Evolutionary conservation across 441 rosid species (phyloP).

Genomic region (Populus hybrid): DNA sequence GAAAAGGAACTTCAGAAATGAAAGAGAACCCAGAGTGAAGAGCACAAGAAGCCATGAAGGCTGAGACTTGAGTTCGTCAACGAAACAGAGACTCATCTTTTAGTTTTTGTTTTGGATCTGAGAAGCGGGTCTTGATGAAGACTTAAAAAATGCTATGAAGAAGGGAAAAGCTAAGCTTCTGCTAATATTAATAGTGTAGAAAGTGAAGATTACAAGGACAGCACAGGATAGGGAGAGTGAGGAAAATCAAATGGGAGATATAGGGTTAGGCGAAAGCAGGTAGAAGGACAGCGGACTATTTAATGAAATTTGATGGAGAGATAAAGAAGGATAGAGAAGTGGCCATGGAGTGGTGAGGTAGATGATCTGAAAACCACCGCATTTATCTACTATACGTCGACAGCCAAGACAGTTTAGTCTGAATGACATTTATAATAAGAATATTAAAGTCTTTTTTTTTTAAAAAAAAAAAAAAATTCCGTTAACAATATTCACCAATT

Average conservation of each 20-base stretch:
- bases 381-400: constrained; percentile 15
- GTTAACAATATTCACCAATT: too few relatives aligned
- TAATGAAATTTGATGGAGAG: constrained; percentile 15
- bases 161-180: not conserved
- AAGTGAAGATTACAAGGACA: constrained; percentile 1
- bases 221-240: not conserved
- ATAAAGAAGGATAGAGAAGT: not conserved
- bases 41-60: constrained; percentile 60
- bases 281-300: not conserved
- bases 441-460: too few relatives aligned
- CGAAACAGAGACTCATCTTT: constrained; percentile 51
- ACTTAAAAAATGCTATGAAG: not conserved
- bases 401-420: not conserved
- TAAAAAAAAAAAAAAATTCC: too few relatives aligned
- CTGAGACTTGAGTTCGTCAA: constrained; percentile 48
- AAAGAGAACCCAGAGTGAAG: constrained; percentile 55
- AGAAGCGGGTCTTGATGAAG: constrained; percentile 15
- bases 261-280: constrained; percentile 1
- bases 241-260: not conserved
- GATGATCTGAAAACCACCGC: constrained; percentile 62
- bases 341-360: constrained; percentile 25
- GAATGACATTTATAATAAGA: too few relatives aligned
- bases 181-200: not conserved
- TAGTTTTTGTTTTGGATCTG: not conserved
- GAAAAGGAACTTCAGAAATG: constrained; percentile 41